Evolutionary conservation across 371 early-diverging fungal genomes (phyloP), one percentile per base, ranked within the genome.

Genomic region (Basidiobolus meristosporus): DNA sequence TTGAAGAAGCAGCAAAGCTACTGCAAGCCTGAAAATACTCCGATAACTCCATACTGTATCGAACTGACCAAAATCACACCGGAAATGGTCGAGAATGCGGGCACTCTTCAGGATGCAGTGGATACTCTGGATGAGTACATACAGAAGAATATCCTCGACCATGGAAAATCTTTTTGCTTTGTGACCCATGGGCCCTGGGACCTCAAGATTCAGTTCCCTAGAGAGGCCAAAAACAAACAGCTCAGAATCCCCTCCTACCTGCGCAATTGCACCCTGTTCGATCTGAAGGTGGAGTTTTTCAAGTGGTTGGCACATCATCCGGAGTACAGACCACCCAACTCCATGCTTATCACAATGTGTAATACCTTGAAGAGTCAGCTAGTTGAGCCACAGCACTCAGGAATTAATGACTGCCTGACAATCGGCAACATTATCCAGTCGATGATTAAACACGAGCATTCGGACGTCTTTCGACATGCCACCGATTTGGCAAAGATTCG

Each of bases 171-270:
- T 7, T 80, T 80, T 51, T 75, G 77, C 41, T 75, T 82, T 48
- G 74, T 77, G 9, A 74, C 78, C 0, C 81, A 80, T 50, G 79
- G 79, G 11, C 77, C 74, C 2, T 74, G 77, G 76, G 70, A 71
- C 21, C 50, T 83, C 33, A 68, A 78, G 21, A 76, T 70, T 45
- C 79, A 80, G 45, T 50, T 83, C 0, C 63, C 67, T n/a, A 56
- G 78, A 7, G 81, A 83, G 48, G 68, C 77, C 11, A 52, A 65
- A 21, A 75, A 75, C 40, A 83, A 83, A 52, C 51, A 53, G 5
- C 59, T 83, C n/a, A 52, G 57, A 5, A 44, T 83, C 6, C 72
- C 79, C 1, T 43, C 44, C 5, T 75, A 75, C 36, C 56, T 77
- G 16, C 52, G 59, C 10, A 63, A 62, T 33, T 60, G 66, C 39